These are phyloP conservation scores for Euphrasia arctica DNA, from an alignment of 305 asterid genomes.

Conservation along the genomic window DNA sequence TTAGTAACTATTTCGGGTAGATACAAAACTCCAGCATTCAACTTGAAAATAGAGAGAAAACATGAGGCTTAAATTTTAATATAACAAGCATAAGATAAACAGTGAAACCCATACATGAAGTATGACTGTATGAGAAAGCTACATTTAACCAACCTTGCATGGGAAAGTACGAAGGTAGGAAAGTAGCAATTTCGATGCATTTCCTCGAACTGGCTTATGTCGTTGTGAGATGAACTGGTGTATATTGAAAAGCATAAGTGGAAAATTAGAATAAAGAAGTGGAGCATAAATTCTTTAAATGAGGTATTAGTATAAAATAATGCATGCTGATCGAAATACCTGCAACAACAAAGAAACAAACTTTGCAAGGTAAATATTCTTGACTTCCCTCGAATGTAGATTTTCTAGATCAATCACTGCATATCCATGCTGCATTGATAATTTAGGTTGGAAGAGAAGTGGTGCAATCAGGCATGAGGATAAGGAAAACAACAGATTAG, in stretches of 20 bases:
- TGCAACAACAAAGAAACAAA: constrained; percentile 65
- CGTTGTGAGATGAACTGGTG: constrained; percentile 81
- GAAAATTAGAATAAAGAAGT: constrained; percentile 11
- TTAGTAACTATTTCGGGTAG: background rate
- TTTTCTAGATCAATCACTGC: constrained; percentile 56
- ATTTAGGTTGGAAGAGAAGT: constrained; percentile 13
- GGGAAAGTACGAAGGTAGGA: constrained; percentile 66
- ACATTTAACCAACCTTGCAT: constrained; percentile 59
- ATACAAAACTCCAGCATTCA: background rate
- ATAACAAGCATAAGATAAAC: constrained; percentile 15
- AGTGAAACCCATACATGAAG: background rate
- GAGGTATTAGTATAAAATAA: constrained; percentile 10
- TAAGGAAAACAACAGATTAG: background rate
- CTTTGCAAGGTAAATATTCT: constrained; percentile 58
- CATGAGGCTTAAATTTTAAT: background rate
- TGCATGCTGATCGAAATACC: constrained; percentile 42
- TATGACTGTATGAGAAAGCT: constrained; percentile 7
- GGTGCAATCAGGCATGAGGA: constrained; percentile 20
- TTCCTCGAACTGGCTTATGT: constrained; percentile 79
- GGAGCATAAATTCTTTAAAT: constrained; percentile 19
- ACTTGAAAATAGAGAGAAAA: background rate
- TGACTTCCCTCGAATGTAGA: constrained; percentile 42
- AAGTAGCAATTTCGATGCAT: constrained; percentile 63
- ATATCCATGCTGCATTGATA: constrained; percentile 68
- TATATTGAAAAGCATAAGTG: constrained; percentile 24